phyloP scores from a whole-genome alignment of 2,329 filamentous ascomycete genomes.

The Phyllachora maydis region DNA sequence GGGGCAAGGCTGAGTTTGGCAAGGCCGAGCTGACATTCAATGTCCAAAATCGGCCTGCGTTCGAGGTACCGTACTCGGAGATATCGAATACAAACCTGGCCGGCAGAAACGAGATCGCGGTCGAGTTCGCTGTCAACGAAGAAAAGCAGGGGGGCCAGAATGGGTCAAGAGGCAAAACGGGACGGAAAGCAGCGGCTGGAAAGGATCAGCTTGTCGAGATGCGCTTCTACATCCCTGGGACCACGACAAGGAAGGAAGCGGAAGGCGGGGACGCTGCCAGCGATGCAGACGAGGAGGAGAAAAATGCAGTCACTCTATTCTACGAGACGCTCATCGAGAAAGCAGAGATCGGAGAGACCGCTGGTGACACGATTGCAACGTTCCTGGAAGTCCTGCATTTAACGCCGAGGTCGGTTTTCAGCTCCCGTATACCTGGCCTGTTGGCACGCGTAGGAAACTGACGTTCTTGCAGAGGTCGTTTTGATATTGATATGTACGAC shows the following conservation, averaged over 20 bases:
- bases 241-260: constrained; percentile 55
- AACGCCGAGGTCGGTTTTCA: constrained; percentile 55
- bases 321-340: constrained; percentile 97
- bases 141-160: constrained; percentile 54
- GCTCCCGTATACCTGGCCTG: background rate
- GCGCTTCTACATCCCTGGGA: constrained; percentile 95
- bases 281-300: constrained; percentile 54
- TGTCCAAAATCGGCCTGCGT: constrained; percentile 88
- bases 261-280: constrained; percentile 56
- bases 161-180: constrained; percentile 52
- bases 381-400: constrained; percentile 95
- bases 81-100: constrained; percentile 96
- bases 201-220: constrained; percentile 93
- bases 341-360: constrained; percentile 95
- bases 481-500: constrained; percentile 99
- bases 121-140: constrained; percentile 71
- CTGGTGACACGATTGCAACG: constrained; percentile 94
- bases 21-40: constrained; percentile 93
- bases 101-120: constrained; percentile 91
- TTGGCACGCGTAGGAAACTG: background rate
- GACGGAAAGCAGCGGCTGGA: constrained; percentile 76
- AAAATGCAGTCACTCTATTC: constrained; percentile 91
- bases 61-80: constrained; percentile 92
- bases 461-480: constrained; percentile 53
- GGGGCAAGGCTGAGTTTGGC: constrained; percentile 94